Evolutionary conservation across 2,329 filamentous ascomycete species (phyloP).

Genomic region (Penicillium concentricum): DNA sequence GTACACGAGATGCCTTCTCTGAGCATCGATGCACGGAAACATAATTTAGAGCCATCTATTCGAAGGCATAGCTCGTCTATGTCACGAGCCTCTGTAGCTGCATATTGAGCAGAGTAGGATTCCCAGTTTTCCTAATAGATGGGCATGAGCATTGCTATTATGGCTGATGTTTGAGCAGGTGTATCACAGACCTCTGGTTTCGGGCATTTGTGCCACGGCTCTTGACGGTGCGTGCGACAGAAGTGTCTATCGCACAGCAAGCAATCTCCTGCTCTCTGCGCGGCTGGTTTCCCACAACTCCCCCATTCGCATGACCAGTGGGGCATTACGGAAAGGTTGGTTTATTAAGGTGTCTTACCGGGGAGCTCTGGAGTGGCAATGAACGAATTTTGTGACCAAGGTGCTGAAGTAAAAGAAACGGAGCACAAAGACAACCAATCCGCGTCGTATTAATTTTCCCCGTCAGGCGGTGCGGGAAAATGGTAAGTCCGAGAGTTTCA

Average conservation of each 20-base stretch:
- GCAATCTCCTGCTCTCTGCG: slow-evolving; percentile 5
- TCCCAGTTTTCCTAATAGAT: not conserved
- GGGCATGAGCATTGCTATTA: not conserved
- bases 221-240: slow-evolving; percentile 2
- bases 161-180: not conserved
- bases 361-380: too few relatives aligned
- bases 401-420: too few relatives aligned
- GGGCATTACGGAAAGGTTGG: not conserved
- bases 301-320: not conserved
- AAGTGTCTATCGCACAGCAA: slow-evolving; percentile 5
- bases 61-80: not conserved
- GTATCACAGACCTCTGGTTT: not conserved
- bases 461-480: too few relatives aligned
- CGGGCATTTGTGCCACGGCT: not conserved
- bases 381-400: too few relatives aligned
- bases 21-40: not conserved
- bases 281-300: not conserved
- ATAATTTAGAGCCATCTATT: slow-evolving; percentile 2
- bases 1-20: slow-evolving; percentile 1
- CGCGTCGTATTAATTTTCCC: too few relatives aligned
- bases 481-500: too few relatives aligned
- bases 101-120: slow-evolving; percentile 4
- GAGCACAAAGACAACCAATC: too few relatives aligned
- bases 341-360: too few relatives aligned
- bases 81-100: not conserved